Percentiles rank a stretch among this genome's conserved stretches.
phyloP scores from a whole-genome alignment of 768 basidiomycete species.

The Boletus vermiculosoides region DNA sequence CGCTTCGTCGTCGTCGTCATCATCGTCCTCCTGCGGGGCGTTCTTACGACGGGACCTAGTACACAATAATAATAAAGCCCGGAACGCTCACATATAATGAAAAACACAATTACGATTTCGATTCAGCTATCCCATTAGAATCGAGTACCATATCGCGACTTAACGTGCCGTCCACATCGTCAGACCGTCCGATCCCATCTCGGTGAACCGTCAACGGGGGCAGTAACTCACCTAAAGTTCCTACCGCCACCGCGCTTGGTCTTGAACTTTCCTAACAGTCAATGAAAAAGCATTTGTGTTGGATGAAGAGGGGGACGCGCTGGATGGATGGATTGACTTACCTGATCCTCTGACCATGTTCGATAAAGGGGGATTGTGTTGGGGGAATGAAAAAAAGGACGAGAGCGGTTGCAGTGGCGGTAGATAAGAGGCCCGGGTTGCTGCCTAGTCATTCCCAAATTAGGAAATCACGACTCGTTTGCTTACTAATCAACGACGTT shows the following conservation, averaged over 20 bases:
- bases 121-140: conserved; percentile 52
- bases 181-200: conserved; percentile 10
- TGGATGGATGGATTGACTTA: conserved; percentile 1
- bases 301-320: not conserved
- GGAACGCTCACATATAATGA: conserved; percentile 11
- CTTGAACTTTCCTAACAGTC: conserved; percentile 80
- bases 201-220: not conserved
- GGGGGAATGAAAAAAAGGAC: not conserved
- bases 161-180: not conserved
- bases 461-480: not conserved
- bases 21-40: conserved; percentile 34
- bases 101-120: conserved; percentile 41
- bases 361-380: not conserved
- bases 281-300: not conserved
- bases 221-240: conserved; percentile 70
- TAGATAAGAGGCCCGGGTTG: conserved; percentile 18
- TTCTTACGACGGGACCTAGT: conserved; percentile 27
- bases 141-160: conserved; percentile 64
- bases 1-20: conserved; percentile 37
- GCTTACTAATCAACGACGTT: conserved; percentile 20
- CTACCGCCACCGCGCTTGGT: conserved; percentile 86
- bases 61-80: conserved; percentile 7
- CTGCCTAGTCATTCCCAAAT: conserved; percentile 7
- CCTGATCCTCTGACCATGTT: conserved; percentile 36
- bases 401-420: not conserved